phyloP scores from a whole-genome alignment of 2,329 filamentous ascomycete genomes.

The Thielaviopsis ethacetica region DNA sequence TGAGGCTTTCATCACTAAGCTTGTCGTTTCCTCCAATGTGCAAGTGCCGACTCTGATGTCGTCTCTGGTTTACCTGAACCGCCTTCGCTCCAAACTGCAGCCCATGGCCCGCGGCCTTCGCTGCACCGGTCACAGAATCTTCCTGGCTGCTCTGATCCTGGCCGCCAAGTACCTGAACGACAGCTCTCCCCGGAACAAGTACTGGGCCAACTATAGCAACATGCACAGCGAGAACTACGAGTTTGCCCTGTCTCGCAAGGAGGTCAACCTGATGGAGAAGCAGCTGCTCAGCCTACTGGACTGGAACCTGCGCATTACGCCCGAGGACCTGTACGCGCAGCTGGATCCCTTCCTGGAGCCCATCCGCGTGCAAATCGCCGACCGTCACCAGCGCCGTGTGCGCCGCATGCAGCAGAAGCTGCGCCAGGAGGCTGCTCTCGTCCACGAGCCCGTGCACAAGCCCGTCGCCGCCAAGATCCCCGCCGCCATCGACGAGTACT shows the following conservation, averaged over 20 bases:
- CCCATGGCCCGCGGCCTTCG: constrained; percentile 90
- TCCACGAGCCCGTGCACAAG: too few relatives aligned
- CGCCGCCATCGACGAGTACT: constrained; percentile 10
- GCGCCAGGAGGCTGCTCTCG: constrained; percentile 11
- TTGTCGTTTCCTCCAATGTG: constrained; percentile 86
- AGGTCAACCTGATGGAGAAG: constrained; percentile 99
- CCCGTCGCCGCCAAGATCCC: not conserved
- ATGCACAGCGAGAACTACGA: constrained; percentile 47
- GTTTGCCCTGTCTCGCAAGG: constrained; percentile 85
- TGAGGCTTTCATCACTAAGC: constrained; percentile 78
- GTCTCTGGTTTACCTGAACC: constrained; percentile 79
- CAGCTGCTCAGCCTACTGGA: constrained; percentile 88
- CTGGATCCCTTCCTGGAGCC: constrained; percentile 79
- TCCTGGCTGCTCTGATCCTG: constrained; percentile 70
- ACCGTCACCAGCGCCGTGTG: constrained; percentile 33
- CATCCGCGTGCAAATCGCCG: constrained; percentile 47
- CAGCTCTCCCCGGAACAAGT: constrained; percentile 98
- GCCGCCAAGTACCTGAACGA: constrained; percentile 97
- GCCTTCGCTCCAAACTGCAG: constrained; percentile 70
- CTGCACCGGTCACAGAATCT: constrained; percentile 95
- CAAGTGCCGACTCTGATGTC: constrained; percentile 97
- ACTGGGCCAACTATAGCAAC: constrained; percentile 89
- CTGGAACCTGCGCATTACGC: constrained; percentile 78
- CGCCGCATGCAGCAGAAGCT: constrained; percentile 31
- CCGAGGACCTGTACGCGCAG: constrained; percentile 73